phyloP scores from a whole-genome alignment of 371 early-diverging fungal genomes.

The Sanchytrium tribonematis region DNA sequence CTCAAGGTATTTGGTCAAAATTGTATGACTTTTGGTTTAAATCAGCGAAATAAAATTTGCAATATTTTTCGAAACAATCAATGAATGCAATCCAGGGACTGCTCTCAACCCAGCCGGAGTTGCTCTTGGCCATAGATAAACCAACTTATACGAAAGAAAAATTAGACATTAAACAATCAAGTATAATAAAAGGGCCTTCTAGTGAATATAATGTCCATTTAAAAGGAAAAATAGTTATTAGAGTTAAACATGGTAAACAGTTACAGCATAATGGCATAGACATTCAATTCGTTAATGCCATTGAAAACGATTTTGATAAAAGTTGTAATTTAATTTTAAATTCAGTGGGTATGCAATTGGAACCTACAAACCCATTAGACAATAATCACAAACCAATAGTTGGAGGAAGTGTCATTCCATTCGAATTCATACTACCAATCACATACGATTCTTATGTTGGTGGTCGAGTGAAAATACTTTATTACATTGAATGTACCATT shows the following conservation, averaged over 20 bases:
- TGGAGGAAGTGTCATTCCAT: background rate
- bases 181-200: background rate
- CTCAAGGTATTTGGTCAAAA: background rate
- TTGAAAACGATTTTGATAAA: slow-evolving; percentile 26
- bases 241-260: slow-evolving; percentile 59
- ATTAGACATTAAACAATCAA: background rate
- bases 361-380: background rate
- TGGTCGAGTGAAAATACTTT: slow-evolving; percentile 1
- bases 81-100: background rate
- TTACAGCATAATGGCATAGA: slow-evolving; percentile 89
- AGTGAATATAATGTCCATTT: background rate
- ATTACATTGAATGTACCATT: slow-evolving; percentile 54
- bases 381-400: background rate
- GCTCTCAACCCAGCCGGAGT: background rate
- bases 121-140: background rate
- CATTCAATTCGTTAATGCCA: slow-evolving; percentile 80
- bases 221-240: slow-evolving; percentile 17
- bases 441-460: background rate
- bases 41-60: background rate
- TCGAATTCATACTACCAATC: background rate
- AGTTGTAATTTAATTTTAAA: background rate
- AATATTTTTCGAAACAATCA: background rate
- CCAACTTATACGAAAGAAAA: background rate
- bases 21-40: background rate
- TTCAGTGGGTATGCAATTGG: background rate